Conservation (phyloP, 768 basidiomycete species). For the Pleurotus sapidus region DNA sequence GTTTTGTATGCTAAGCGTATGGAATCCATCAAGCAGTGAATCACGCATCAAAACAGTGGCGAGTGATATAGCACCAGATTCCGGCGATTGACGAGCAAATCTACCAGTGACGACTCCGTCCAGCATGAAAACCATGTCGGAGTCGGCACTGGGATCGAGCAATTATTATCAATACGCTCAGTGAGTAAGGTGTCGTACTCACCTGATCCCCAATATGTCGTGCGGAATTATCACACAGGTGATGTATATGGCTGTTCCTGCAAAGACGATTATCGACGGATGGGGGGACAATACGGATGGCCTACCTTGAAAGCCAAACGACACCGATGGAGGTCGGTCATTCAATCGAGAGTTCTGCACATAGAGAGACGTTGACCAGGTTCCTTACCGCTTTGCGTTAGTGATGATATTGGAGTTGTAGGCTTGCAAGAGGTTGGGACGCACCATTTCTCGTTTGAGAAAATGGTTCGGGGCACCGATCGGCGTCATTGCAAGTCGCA, state of each 20-base stretch:
- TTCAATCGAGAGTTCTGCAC: not conserved
- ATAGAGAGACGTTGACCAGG: not conserved
- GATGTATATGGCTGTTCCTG: not conserved
- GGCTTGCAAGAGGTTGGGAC: no score
- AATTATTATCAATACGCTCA: not conserved
- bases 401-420: no score
- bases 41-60: not conserved
- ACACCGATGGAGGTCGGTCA: not conserved
- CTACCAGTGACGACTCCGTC: not conserved
- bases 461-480: no score
- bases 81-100: not conserved
- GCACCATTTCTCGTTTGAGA: no score
- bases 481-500: no score
- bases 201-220: not conserved
- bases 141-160: not conserved
- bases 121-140: not conserved
- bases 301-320: not conserved
- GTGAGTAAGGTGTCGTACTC: not conserved
- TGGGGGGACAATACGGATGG: no score
- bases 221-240: not conserved
- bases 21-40: not conserved
- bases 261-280: not conserved
- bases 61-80: not conserved
- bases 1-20: not conserved
- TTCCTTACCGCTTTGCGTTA: not conserved